Percentiles rank a stretch among this genome's conserved stretches.
These are phyloP conservation scores for Physaria fendleri DNA, from an alignment of 345 rosid genomes.

Conservation along the genomic window DNA sequence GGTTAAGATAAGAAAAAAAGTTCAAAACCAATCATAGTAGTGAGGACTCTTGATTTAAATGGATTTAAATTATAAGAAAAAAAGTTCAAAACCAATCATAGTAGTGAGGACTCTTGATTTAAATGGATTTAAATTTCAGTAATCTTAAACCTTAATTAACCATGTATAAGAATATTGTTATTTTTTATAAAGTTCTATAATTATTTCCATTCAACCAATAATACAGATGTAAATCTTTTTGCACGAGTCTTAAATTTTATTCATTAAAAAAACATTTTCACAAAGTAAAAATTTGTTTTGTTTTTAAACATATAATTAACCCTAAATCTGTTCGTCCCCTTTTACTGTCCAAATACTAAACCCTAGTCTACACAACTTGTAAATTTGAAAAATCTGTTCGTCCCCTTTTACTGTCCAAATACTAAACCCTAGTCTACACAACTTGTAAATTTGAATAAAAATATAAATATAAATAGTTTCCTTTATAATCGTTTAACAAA, in stretches of 20 bases:
- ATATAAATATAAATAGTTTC: not conserved
- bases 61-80: not conserved
- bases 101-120: not conserved
- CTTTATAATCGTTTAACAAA: constrained; percentile 14
- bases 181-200: not conserved
- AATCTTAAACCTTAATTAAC: not conserved
- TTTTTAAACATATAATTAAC: no score
- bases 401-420: constrained; percentile 4
- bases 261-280: no score
- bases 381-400: no score
- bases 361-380: not conserved
- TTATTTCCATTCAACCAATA: not conserved
- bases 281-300: no score
- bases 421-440: constrained; percentile 1
- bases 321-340: no score
- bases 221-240: no score
- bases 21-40: not conserved
- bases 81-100: not conserved
- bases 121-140: not conserved
- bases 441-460: constrained; percentile 6
- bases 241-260: no score
- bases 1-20: not conserved
- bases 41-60: not conserved
- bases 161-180: not conserved
- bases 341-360: constrained; percentile 10